Base-by-base conservation (phyloP, 2,329 filamentous ascomycete species). In the Drechslerella dactyloides region DNA sequence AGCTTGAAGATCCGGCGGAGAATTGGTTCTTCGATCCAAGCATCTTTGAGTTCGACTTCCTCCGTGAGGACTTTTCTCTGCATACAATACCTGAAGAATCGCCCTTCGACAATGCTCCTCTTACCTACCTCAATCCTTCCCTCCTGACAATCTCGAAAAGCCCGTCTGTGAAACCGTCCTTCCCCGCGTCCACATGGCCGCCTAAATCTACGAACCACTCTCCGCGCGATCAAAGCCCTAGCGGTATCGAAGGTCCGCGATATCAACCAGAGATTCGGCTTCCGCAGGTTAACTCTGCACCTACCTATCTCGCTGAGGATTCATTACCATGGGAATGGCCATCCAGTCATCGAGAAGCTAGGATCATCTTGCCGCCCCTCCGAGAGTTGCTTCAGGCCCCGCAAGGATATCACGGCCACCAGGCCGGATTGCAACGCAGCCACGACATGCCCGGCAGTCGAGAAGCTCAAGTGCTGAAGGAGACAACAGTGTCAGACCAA, bases 251-350 rank as follows among this genome's bases (percentile, higher is more conserved):
- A 24, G 65, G 57, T 1, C 58, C 65, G 7, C 65, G 58, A 19
- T 69, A 54, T 27, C 65, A 69, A 50, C 24, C 53, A 17, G 65
- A 69, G 35, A 69, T 69, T 17, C 54, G 65, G n/a, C 65, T 69
- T 19, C 65, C 65, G 24, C 65, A 69, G 30, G 65, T 69, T 42
- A 62, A 58, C 48, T 58, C 65, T 21, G 65, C 58, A n/a, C 58
- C 65, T 33, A 40, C 65, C 46, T 69, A 69, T 35, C 65, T 69
- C 30, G 58, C 65, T 27, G 74, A 75, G 54, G 74, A 76, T 58
- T 76, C 76, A 46, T 57, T 76, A 27, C 75, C 75, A 30, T 77
- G 75, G 75, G 70, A 74, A 21, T 77, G 75, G 75, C 75, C 74
- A 30, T 66, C 69, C 11, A 70, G 75, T 59, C 72, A 75, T 40